Base-by-base conservation (phyloP, 2,329 filamentous ascomycete species). In the Atkinsonella hypoxylon region DNA sequence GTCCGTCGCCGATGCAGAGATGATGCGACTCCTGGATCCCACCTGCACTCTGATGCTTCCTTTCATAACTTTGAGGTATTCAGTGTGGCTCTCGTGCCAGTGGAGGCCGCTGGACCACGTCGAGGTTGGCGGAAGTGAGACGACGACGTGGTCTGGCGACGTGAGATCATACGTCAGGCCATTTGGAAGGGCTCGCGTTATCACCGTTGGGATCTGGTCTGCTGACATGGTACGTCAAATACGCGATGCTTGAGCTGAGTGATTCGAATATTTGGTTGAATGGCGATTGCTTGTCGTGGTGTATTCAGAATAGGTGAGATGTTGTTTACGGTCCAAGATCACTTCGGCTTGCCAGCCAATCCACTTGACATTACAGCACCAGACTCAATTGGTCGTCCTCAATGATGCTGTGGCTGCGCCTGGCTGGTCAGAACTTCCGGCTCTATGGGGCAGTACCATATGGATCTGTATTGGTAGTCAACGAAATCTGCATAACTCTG, bases 71-170 rank as follows among this genome's bases (percentile, higher is more conserved):
- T 60, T 67, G 9, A 77, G 61, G 55, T 69, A 72, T 55, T 76
- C 74, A 3, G 65, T 68, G 55, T 76, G 72, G 2, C 55, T 57
- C 49, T 69, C 67, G 54, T 77, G 74, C 68, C 72, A 77, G 56
- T 77, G 74, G 10, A 72, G 62, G 1, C 70, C 72, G 40, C 70
- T 73, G 9, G 70, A 68, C 74, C 74, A 77, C 3, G 61, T 62
- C 1, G 73, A 76, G 9, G 58, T 53, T 0, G 54, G 48, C 0
- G 72, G 73, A 0, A 76, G 63, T 1, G 66, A 67, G 48, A 76
- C 72, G 6, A 65, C 70, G 11, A 71, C 68, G 32, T 66, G 60
- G 36, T 61, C 60, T 1, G 58, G 55, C 4, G 53, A 50, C 1
- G 70, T 67, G 18, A 76, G 66, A 55, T 74, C 52, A 26, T 63